Percentiles rank a stretch among this genome's conserved stretches.
phyloP scores from a whole-genome alignment of 139 green algal genomes.

The Chlorella sp. region DNA sequence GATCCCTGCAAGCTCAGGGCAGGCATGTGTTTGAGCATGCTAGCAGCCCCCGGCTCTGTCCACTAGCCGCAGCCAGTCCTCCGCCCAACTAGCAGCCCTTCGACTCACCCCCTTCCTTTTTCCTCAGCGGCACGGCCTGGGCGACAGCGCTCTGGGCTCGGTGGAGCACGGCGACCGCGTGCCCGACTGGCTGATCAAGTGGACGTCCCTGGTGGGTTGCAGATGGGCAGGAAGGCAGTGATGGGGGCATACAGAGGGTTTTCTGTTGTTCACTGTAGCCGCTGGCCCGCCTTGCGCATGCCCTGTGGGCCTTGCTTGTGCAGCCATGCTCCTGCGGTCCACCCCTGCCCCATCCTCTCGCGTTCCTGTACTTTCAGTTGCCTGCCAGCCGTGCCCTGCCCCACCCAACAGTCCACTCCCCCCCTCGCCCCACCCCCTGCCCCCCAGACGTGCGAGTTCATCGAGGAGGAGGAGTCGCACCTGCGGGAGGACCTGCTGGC shows the following conservation, averaged over 20 bases:
- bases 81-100: no score
- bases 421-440: neutral
- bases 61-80: no score
- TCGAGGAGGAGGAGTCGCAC: slow-evolving; percentile 73
- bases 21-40: neutral
- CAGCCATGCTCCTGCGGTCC: no score
- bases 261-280: neutral
- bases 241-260: neutral
- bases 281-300: no score
- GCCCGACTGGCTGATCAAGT: slow-evolving; percentile 87
- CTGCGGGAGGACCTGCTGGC: slow-evolving; percentile 70
- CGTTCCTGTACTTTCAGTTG: neutral
- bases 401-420: no score
- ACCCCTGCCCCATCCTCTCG: no score
- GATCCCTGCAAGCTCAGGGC: no score
- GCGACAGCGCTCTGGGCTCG: slow-evolving; percentile 53
- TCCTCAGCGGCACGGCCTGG: slow-evolving; percentile 48
- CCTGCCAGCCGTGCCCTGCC: no score
- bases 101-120: neutral
- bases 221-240: neutral
- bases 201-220: slow-evolving; percentile 64
- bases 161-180: slow-evolving; percentile 32
- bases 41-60: no score
- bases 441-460: slow-evolving; percentile 61
- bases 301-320: neutral